These are phyloP conservation scores for Mortierella sp. DNA, from an alignment of 371 early-diverging fungal genomes.

Conservation along the genomic window DNA sequence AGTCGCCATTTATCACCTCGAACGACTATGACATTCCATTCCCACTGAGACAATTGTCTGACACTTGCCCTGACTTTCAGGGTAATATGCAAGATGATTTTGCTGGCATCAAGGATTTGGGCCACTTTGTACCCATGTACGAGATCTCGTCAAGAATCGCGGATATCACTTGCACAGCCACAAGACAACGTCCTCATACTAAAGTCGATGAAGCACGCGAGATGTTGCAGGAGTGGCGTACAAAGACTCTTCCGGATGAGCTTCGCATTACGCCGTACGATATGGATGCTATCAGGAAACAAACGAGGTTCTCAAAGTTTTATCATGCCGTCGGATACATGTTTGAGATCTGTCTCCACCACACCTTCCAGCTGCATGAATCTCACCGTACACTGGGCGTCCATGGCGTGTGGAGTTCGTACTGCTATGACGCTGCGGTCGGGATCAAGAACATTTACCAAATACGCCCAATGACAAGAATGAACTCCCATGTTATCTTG, in stretches of 20 bases:
- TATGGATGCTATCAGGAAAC: constrained; percentile 25
- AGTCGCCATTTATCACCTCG: constrained; percentile 50
- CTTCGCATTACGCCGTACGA: constrained; percentile 37
- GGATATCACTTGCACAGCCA: constrained; percentile 52
- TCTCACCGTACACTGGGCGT: constrained; percentile 35
- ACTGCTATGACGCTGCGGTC: constrained; percentile 45
- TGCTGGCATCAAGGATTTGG: constrained; percentile 44
- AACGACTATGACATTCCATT: constrained; percentile 53
- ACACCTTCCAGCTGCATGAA: constrained; percentile 55
- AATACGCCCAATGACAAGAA: constrained; percentile 43
- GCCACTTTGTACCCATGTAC: constrained; percentile 48
- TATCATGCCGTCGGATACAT: constrained; percentile 46
- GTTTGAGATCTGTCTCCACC: constrained; percentile 55
- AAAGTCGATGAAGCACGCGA: constrained; percentile 47
- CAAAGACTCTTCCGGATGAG: constrained; percentile 22
- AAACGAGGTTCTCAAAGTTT: constrained; percentile 38
- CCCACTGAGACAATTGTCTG: constrained; percentile 22
- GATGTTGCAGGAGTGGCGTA: constrained; percentile 40
- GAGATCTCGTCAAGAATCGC: constrained; percentile 46
- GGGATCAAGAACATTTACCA: constrained; percentile 44
- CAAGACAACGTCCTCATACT: constrained; percentile 35
- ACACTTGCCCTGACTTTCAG: constrained; percentile 23
- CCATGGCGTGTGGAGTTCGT: constrained; percentile 37
- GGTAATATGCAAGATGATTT: constrained; percentile 39
- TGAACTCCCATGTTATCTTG: constrained; percentile 52